Base-by-base conservation (phyloP, 1,139 yeast species). In the Geotrichum bryndzae region DNA sequence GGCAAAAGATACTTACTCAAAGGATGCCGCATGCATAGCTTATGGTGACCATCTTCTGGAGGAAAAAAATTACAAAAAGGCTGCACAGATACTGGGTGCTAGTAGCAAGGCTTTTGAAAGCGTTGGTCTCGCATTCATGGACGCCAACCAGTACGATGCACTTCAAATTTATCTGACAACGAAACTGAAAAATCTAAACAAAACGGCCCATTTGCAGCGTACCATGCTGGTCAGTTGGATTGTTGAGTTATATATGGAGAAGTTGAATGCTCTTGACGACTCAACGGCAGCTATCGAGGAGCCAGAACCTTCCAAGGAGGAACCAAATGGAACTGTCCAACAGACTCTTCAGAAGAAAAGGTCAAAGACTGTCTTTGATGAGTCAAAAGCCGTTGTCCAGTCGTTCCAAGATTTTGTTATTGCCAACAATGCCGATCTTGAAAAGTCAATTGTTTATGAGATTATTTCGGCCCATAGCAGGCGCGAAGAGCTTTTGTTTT, bases 201-300 rank as follows among this genome's bases (percentile, higher is more conserved):
- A 77, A 63, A 56, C 69, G 62, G 65, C 80, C 74, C 50, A 76
- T 53, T 82, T 88, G 70, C 88, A 87, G 68, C 75, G 82, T 48
- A 77, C 82, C 0, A 80, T 90, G 62, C 73, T 92, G n/a, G 84
- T 92, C 0, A 83, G 88, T 63, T 92, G 97, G 97, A 83, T 92
- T 51, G 81, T 90, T 6, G 95, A 91, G 75, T 74, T 88, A 13
- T 83, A 74, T 63, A 77, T 85, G 72, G 85, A 82, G 62, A 77
- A 77, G 63, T 69, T 83, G 33, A 82, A 82, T 66, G 73, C 75
- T 1, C 63, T 80, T 11, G 87, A 84, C 63, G 84, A 81, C 64
- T 58, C 64, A 53, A 66, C 70, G 56, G 74, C 76, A 41, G 66
- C 69, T 3, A 63, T 60, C 31, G 69, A 58, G 23, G 62, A 56